Evolutionary conservation across 352 stramenopile genomes (phyloP).

Genomic region (Phytopythium oedochilum): DNA sequence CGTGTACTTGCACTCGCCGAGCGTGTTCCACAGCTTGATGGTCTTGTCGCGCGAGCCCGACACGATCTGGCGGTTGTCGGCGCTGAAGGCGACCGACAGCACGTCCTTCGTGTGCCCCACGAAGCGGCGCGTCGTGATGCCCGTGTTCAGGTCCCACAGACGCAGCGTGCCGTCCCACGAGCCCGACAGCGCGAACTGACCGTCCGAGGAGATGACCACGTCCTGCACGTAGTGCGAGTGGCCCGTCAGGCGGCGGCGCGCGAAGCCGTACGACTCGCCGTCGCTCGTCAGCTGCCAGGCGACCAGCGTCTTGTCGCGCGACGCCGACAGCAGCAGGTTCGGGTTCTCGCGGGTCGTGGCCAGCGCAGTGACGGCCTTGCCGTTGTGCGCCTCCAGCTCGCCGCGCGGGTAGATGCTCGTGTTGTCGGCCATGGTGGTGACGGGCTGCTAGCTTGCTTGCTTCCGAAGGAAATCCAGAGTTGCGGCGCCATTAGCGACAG

Average conservation of each 20-base stretch:
- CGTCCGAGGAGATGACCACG: conserved; percentile 99
- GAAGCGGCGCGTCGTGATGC: conserved; percentile 98
- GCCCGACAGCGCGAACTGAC: conserved; percentile 98
- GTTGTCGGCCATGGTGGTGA: conserved; percentile 59
- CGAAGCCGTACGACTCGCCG: conserved; percentile 98
- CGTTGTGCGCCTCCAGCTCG: conserved; percentile 86
- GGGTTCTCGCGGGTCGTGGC: conserved; percentile 98
- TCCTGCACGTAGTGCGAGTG: conserved; percentile 99
- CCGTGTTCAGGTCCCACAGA: conserved; percentile 99
- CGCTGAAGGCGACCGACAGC: conserved; percentile 98
- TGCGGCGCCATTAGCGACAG: not conserved
- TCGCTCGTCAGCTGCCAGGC: conserved; percentile 92
- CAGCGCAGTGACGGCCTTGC: conserved; percentile 92
- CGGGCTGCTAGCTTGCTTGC: conserved; percentile 8
- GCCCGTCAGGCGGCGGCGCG: conserved; percentile 94
- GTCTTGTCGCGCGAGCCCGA: conserved; percentile 98
- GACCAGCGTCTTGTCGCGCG: conserved; percentile 95
- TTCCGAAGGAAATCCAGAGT: conserved; percentile 25
- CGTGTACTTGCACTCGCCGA: conserved; percentile 99
- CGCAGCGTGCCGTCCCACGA: conserved; percentile 99
- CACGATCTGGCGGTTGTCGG: conserved; percentile 99
- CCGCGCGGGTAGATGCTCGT: conserved; percentile 86
- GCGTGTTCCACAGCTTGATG: conserved; percentile 99
- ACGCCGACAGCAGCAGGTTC: conserved; percentile 98
- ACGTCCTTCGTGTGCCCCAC: conserved; percentile 99